phyloP scores from a whole-genome alignment of 495 filamentous ascomycete genomes.

The Penicillium canariense region DNA sequence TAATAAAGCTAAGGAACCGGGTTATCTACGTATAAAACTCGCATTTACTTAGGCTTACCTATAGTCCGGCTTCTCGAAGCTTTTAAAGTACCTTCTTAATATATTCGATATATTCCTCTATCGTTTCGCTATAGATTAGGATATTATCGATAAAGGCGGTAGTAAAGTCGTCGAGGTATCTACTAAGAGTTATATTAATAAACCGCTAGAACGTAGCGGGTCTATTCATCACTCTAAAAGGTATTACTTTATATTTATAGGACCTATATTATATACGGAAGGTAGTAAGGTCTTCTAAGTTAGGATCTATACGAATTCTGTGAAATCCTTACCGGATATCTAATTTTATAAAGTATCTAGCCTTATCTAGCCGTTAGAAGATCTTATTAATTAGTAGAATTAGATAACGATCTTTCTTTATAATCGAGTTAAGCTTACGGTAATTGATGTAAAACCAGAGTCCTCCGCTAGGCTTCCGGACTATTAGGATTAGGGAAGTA shows the following conservation, averaged over 20 bases:
- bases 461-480: constrained; percentile 28
- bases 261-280: neutral
- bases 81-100: neutral
- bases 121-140: neutral
- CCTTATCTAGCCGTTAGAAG: constrained; percentile 25
- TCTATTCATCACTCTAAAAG: constrained; percentile 5
- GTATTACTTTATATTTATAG: constrained; percentile 6
- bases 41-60: constrained; percentile 24
- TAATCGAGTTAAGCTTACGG: constrained; percentile 40
- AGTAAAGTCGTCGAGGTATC: constrained; percentile 4
- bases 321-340: constrained; percentile 44
- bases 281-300: neutral
- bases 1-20: constrained; percentile 12
- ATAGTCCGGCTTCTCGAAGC: neutral
- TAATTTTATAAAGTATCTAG: constrained; percentile 44
- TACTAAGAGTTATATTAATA: neutral
- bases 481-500: constrained; percentile 35
- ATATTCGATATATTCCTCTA: neutral
- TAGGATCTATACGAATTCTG: constrained; percentile 22
- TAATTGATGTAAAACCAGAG: constrained; percentile 48
- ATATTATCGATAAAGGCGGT: constrained; percentile 5
- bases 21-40: constrained; percentile 23
- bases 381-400: constrained; percentile 47
- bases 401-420: constrained; percentile 42
- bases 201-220: constrained; percentile 3